Evolutionary conservation across 2,329 filamentous ascomycete genomes (phyloP), one percentile per base, ranked within the genome.

Genomic region (Thielaviopsis euricoi): DNA sequence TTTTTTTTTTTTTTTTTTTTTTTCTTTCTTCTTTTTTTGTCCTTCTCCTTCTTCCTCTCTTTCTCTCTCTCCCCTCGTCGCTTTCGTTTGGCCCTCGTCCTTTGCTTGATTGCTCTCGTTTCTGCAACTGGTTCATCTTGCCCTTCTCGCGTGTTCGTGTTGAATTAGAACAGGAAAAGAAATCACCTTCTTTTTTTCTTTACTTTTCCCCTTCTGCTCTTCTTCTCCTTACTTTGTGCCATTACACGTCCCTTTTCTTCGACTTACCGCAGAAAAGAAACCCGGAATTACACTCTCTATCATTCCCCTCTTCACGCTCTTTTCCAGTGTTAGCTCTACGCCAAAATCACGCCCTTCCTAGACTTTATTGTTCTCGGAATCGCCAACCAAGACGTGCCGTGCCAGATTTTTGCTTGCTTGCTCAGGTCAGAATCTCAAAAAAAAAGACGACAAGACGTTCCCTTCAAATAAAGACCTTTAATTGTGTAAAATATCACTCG

Each of bases 41-140:
- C 29, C 29, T 33, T 33, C 29, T 12, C 21, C 21, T 49, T 10
- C 29, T 10, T 10, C 29, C 12, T 33, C 29, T 12, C 21, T 13
- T 49, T 49, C 46, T 49, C 19, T 19, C 46, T 49, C 3, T 49
- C 19, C 9, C 21, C 46, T 49, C 15, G 46, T 49, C 21, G n/a
- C 46, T 49, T 49, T 49, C 46, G 29, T 33, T 33, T 33, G 29
- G 29, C 29, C 29, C 29, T 33, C 29, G 29, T 33, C 29, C 12
- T 33, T 33, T 49, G 46, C 7, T 49, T n/a, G 46, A 49, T 19
- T 49, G 21, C 21, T 49, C 21, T 49, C 21, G 17, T 49, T 33
- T 33, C n/a, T 33, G 29, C 29, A 33, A 33, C 29, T 33, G 9
- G 25, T 53, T 21, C 52, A 54, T 55, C 50, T 61, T 55, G 49